Conservation (phyloP, 75 land plant genomes). For the Gnetum montanum region DNA sequence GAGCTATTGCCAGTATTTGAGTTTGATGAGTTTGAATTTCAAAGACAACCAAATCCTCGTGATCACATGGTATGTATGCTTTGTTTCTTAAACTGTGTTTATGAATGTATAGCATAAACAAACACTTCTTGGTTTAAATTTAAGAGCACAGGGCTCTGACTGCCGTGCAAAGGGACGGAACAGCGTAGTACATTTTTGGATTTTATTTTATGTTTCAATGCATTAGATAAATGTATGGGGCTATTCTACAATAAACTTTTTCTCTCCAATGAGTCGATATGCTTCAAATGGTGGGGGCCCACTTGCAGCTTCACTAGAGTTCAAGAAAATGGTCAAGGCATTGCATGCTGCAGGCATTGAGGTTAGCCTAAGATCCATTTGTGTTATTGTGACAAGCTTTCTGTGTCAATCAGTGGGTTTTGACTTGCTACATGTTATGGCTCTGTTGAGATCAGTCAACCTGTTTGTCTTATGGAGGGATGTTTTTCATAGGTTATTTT, state of each 20-base stretch:
- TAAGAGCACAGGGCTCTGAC: too few relatives aligned
- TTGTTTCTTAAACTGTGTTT: too few relatives aligned
- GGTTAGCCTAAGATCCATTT: conserved; percentile 22
- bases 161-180: too few relatives aligned
- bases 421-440: too few relatives aligned
- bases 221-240: conserved; percentile 90
- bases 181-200: too few relatives aligned
- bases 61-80: conserved; percentile 78
- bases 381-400: neutral
- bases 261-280: conserved; percentile 98
- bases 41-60: conserved; percentile 77
- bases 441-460: too few relatives aligned
- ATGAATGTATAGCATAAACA: too few relatives aligned
- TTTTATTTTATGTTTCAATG: too few relatives aligned
- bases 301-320: conserved; percentile 70
- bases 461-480: too few relatives aligned
- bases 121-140: too few relatives aligned
- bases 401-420: too few relatives aligned
- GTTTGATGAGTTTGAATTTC: conserved; percentile 95
- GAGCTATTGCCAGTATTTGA: conserved; percentile 94
- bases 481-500: conserved; percentile 58
- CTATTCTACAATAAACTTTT: conserved; percentile 97
- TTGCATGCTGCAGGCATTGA: conserved; percentile 94
- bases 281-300: conserved; percentile 91
- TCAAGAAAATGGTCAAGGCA: conserved; percentile 94